These are phyloP conservation scores for Fusarium xylarioides DNA, from an alignment of 2,329 filamentous ascomycete species.

Conservation along the genomic window DNA sequence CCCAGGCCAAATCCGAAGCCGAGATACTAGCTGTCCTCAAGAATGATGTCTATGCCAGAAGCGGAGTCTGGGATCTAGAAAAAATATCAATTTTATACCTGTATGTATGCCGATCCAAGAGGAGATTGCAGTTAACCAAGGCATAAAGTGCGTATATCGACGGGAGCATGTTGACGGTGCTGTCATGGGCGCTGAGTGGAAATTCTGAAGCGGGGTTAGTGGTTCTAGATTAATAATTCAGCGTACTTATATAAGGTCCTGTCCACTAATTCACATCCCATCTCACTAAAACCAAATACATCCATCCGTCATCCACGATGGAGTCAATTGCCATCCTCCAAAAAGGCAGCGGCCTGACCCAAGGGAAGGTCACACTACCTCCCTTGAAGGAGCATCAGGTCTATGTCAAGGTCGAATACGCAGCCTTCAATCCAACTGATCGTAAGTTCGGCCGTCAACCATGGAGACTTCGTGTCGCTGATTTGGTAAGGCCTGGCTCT, in stretches of 20 bases:
- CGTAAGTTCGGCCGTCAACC: background rate
- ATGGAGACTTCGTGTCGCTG: background rate
- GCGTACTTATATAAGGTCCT: background rate
- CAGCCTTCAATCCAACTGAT: conserved; percentile 43
- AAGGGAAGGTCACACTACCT: background rate
- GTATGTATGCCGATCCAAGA: too few relatives aligned
- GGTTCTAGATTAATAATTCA: background rate
- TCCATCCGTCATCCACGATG: background rate
- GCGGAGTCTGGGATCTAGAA: background rate
- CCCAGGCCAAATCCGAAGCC: background rate
- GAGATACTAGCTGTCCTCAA: background rate
- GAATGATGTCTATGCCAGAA: background rate
- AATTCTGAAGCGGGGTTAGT: background rate
- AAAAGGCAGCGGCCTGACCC: background rate
- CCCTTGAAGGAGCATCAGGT: conserved; percentile 30
- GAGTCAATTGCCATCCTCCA: conserved; percentile 17
- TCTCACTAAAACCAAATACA: background rate
- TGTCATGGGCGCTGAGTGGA: background rate
- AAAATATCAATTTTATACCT: background rate
- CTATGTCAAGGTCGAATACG: conserved; percentile 34
- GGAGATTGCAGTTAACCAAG: too few relatives aligned
- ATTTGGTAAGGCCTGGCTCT: conserved; percentile 40
- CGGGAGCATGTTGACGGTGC: background rate
- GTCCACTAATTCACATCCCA: background rate
- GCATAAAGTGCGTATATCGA: background rate